Evolutionary conservation across 768 basidiomycete genomes (phyloP), one percentile per base, ranked within the genome.

Genomic region (Leucosporidium creatinivorum): DNA sequence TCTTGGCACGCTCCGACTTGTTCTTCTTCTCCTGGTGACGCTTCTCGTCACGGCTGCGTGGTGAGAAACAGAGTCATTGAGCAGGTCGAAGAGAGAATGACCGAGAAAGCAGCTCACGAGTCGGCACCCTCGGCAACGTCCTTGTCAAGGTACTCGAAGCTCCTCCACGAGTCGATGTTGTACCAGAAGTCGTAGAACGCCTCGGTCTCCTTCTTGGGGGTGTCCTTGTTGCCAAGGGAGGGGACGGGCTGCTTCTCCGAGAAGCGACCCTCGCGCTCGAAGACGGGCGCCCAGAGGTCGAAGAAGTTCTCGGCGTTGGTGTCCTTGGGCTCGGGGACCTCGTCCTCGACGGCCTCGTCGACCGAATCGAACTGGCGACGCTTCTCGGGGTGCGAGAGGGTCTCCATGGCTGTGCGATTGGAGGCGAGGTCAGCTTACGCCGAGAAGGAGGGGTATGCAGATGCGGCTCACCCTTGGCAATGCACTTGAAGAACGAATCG

Each of bases 11-110:
- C 80, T 99, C 94, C 8, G 89, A 80, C 80, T 96, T 97, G 85
- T 99, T 99, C 84, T 99, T 99, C 84, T 97, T 98, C 81, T 98
- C 94, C 23, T 91, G 93, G 81, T 93, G 96, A 36, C 94, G 88
- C 80, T 98, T 98, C 79, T 99, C 94, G 79, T 98, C 94, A 65
- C 94, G 94, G 77, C 91, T 93, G 73, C 23, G 47, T 23, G 62
- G 49, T 25, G 52, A 52, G 21, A 8, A 10, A 56, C 39, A 28
- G 30, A 2, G 49, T 60, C 50, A 57, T 25, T 31, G 21, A 25
- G 26, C 25, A 26, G 48, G 23, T 3, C 48, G 26, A 36, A 17
- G 36, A 26, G 39, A 1, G 51, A 52, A 21, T 21, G 61, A 26
- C 63, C 15, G 61, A 12, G 1, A 4, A 17, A 55, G 30, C 18